These are phyloP conservation scores for Phytophthora boehmeriae DNA, from an alignment of 352 stramenopile genomes.

Conservation along the genomic window DNA sequence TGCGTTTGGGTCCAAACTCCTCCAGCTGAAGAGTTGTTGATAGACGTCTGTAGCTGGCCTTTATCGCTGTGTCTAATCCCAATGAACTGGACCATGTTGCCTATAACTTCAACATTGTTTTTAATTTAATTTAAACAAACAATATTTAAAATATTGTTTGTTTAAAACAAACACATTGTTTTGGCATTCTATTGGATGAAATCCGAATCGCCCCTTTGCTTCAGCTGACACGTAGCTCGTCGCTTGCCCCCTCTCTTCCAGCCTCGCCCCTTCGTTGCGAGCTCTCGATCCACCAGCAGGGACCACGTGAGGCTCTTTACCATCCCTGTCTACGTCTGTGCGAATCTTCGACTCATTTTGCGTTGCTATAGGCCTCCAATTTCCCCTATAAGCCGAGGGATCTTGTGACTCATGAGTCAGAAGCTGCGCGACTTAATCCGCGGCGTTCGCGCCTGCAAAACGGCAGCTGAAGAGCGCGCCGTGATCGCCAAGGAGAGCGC, in stretches of 20 bases:
- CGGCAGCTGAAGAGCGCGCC: conserved; percentile 97
- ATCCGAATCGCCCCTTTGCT: conserved; percentile 25
- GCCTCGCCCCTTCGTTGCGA: conserved; percentile 1
- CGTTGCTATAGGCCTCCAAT: neutral
- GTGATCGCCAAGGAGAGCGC: conserved; percentile 99
- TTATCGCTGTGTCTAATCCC: neutral
- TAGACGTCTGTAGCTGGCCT: conserved; percentile 1
- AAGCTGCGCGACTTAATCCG: conserved; percentile 99
- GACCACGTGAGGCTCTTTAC: neutral
- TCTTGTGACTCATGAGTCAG: conserved; percentile 90
- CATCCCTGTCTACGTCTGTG: neutral
- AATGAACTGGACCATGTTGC: conserved; percentile 12
- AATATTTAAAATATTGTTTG: too few species aligned
- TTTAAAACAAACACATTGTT: too few species aligned
- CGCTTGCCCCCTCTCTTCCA: neutral
- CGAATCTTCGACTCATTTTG: neutral
- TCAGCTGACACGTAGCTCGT: conserved; percentile 1
- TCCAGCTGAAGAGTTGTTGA: too few species aligned
- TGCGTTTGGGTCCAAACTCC: neutral
- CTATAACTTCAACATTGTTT: conserved; percentile 11
- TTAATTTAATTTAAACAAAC: too few species aligned
- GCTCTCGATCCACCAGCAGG: conserved; percentile 1
- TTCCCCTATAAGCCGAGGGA: conserved; percentile 1
- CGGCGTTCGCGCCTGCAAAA: conserved; percentile 98
- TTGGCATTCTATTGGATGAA: conserved; percentile 1